Percentiles rank a stretch among this genome's conserved stretches.
Conservation (phyloP, 1,284 basidiomycete species). For the Pterula multifida region DNA sequence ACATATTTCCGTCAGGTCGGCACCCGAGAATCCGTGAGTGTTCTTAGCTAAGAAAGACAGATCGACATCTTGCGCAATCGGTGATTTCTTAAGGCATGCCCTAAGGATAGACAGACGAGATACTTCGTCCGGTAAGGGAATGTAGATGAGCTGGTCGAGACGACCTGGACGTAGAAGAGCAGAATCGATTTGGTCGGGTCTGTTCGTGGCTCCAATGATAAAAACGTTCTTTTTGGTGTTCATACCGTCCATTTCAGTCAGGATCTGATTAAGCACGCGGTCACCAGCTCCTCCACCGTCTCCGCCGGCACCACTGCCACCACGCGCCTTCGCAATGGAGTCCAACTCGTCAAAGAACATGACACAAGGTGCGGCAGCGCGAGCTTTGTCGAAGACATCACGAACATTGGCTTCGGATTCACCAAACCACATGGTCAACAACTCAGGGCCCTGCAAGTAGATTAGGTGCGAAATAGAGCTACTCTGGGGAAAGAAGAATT, state of each 20-base stretch:
- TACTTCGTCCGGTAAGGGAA: slow-evolving; percentile 87
- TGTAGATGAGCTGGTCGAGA: slow-evolving; percentile 92
- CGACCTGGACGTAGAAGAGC: slow-evolving; percentile 97
- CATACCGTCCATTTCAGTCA: slow-evolving; percentile 99
- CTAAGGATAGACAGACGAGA: slow-evolving; percentile 88
- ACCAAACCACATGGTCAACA: slow-evolving; percentile 99
- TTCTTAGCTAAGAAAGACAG: slow-evolving; percentile 83
- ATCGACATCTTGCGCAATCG: slow-evolving; percentile 79
- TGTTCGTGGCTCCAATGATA: slow-evolving; percentile 97
- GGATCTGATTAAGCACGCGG: slow-evolving; percentile 93
- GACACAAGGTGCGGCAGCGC: slow-evolving; percentile 96
- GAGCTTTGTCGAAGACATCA: slow-evolving; percentile 99
- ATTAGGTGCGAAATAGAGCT: slow-evolving; percentile 12
- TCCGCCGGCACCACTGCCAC: slow-evolving; percentile 59
- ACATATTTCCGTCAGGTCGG: slow-evolving; percentile 97
- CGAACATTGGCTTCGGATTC: slow-evolving; percentile 99
- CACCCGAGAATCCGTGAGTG: slow-evolving; percentile 98
- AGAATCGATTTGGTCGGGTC: slow-evolving; percentile 98
- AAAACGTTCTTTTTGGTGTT: slow-evolving; percentile 99
- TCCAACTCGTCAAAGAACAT: slow-evolving; percentile 99
- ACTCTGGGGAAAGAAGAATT: slow-evolving; percentile 7
- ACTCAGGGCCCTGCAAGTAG: slow-evolving; percentile 75
- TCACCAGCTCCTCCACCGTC: slow-evolving; percentile 95
- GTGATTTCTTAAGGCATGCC: slow-evolving; percentile 89
- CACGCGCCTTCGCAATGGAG: slow-evolving; percentile 96